Evolutionary conservation across 176 grass and related monocot species (phyloP).

Genomic region (Olyra latifolia): DNA sequence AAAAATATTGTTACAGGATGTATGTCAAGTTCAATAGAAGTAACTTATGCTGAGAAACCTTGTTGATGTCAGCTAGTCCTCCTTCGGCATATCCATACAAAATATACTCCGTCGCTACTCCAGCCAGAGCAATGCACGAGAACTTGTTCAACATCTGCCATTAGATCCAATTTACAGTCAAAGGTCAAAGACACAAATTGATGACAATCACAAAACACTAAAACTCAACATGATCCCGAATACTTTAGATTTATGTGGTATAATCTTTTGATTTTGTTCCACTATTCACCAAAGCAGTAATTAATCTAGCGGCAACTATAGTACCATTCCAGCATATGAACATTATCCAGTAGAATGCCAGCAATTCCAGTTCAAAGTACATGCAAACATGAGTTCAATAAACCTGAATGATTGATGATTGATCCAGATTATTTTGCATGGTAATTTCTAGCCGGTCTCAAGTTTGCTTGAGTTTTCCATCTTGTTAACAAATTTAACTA

Average conservation of each 20-base stretch:
- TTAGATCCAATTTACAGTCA: constrained; percentile 1
- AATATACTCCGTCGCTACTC: constrained; percentile 77
- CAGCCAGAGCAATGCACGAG: constrained; percentile 78
- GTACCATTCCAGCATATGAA: neutral
- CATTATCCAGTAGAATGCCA: neutral
- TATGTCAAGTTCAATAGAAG: neutral
- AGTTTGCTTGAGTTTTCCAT: neutral
- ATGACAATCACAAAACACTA: neutral
- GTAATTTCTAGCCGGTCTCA: neutral
- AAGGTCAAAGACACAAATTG: neutral
- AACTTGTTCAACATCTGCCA: constrained; percentile 81
- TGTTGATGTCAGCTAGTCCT: constrained; percentile 61
- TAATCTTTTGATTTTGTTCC: neutral
- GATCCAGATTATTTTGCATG: neutral
- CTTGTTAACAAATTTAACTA: neutral
- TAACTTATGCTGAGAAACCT: constrained; percentile 38
- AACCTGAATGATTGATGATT: neutral
- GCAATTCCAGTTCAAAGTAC: neutral
- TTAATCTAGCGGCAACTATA: neutral
- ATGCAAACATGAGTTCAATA: neutral
- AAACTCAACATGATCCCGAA: neutral
- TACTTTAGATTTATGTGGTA: neutral
- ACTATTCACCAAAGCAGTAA: neutral
- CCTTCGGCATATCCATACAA: constrained; percentile 77
- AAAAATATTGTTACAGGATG: neutral